Evolutionary conservation across 371 early-diverging fungal species (phyloP), one percentile per base, ranked within the genome.

Genomic region (Lichtheimia corymbifera): DNA sequence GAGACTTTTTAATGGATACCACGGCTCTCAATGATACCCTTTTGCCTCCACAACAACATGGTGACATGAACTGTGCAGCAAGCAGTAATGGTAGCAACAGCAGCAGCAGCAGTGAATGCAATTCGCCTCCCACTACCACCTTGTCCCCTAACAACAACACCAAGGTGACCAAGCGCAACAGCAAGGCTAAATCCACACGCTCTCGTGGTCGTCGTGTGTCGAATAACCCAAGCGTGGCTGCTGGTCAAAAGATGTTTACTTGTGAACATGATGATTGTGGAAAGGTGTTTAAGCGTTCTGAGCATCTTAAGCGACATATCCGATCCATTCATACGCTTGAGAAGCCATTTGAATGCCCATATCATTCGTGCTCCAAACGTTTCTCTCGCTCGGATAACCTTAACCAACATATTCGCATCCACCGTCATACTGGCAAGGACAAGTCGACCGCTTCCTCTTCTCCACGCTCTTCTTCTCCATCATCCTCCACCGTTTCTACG

Each of bases 221-320:
- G 9, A 69, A 64, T 22, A 67, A 74, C 49, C 64, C 64, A 15
- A 58, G 55, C 44, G 60, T 53, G 40, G 42, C 59, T 43, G 62
- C 67, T 22, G 72, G 75, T 17, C 59, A 58, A 45, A 80, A 80
- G 44, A 69, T 80, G 64, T 81, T 81, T 61, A 70, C 72, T 0
- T 86, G 87, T 63, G 67, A 68, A 1, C 67, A 76, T 62, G 76
- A 71, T 18, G 78, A 76, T 27, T 95, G 95, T 64, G 84, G 85
- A 51, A 83, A 88, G 50, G 79, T 83, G 43, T 95, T 93, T 69
- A 93, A 92, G 75, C 80, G 93, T 12, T 86, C 83, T 57, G 93
- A 93, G 68, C 93, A 93, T 71, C 74, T 93, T 56, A 88, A 90
- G 68, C 75, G 95, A 11, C 93, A 92, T 65, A 76, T 82, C 27